These are phyloP conservation scores for Apophysomyces ossiformis DNA, from an alignment of 371 early-diverging fungal species.

Conservation along the genomic window DNA sequence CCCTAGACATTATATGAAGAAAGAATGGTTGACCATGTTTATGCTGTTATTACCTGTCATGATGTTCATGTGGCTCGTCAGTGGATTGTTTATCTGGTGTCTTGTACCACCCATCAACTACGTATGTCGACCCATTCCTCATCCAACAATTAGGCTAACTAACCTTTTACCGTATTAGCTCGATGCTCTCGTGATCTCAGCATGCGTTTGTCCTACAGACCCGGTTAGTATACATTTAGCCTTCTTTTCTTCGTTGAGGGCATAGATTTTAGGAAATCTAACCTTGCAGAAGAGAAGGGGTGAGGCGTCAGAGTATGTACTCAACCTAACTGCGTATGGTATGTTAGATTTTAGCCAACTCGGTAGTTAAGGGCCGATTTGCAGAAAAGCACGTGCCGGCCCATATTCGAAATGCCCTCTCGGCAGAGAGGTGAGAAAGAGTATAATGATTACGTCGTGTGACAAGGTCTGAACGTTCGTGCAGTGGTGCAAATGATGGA, in stretches of 20 bases:
- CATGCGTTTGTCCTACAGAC: constrained; percentile 95
- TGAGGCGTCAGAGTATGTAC: not conserved
- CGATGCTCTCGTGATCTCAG: constrained; percentile 80
- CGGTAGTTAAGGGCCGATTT: constrained; percentile 94
- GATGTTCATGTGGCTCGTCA: constrained; percentile 85
- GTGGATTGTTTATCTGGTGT: constrained; percentile 71
- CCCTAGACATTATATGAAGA: constrained; percentile 52
- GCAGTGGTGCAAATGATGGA: constrained; percentile 83
- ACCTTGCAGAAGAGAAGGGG: not conserved
- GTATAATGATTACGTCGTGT: not conserved
- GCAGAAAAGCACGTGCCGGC: constrained; percentile 92
- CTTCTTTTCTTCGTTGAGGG: not conserved
- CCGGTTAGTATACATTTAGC: constrained; percentile 63
- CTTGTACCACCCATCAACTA: constrained; percentile 65
- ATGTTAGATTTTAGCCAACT: constrained; percentile 83
- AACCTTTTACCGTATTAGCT: constrained; percentile 42
- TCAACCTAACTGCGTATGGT: not conserved
- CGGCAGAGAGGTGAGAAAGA: constrained; percentile 75
- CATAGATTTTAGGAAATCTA: not conserved
- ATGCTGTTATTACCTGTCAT: constrained; percentile 87
- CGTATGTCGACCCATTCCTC: constrained; percentile 45
- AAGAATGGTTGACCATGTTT: constrained; percentile 68
- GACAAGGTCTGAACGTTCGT: constrained; percentile 5
- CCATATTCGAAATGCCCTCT: constrained; percentile 85
- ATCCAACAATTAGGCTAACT: not conserved